Evolutionary conservation across 345 rosid species (phyloP), one percentile per base, ranked within the genome.

Genomic region (Lumnitzera racemosa): DNA sequence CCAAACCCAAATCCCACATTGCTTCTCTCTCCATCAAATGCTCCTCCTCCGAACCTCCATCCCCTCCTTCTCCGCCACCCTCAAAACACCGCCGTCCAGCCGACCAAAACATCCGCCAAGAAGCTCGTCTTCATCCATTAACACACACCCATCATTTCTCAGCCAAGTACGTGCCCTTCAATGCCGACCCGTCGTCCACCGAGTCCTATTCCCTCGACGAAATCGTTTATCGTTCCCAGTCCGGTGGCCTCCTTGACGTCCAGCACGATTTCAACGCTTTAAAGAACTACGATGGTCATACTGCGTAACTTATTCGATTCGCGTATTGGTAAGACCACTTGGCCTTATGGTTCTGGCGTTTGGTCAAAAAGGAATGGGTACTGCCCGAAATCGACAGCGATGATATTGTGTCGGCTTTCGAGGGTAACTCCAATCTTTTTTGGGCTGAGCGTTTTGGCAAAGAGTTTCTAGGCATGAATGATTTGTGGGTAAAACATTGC

Each of bases 321-420:
- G 11, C 87, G 95, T 9, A 81, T 88, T 47, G 98, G 95, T 29
- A 86, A 83, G 68, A 88, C 89, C 64, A 74, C 82, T 4, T 88
- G 91, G 94, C 96, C 96, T 0, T 91, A 82, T 52, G 96, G 96
- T 15, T 88, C 98, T 6, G 98, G 96, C 0, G 95, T 88, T 15
- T 91, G 91, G 98, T 78, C 85, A 91, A 91, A 75, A 91, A 88
- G 70, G 96, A 90, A 63, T 90, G 94, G 96, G 97, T 90, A 11
- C 74, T 90, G 46, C 96, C 94, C 0, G 90, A 82, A 80, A 88
- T 90, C 58, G 83, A 81, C 61, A 70, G 80, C 46, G 96, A 90
- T 57, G 92, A 90, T 56, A 90, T 90, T 63, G 86, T 88, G 48
- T 80, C 86, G 5, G 97, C 97, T n/a, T 90, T 88, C 47, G 94